Evolutionary conservation across 257 asterid species (phyloP), one percentile per base, ranked within the genome.

Genomic region (Misopates orontium): DNA sequence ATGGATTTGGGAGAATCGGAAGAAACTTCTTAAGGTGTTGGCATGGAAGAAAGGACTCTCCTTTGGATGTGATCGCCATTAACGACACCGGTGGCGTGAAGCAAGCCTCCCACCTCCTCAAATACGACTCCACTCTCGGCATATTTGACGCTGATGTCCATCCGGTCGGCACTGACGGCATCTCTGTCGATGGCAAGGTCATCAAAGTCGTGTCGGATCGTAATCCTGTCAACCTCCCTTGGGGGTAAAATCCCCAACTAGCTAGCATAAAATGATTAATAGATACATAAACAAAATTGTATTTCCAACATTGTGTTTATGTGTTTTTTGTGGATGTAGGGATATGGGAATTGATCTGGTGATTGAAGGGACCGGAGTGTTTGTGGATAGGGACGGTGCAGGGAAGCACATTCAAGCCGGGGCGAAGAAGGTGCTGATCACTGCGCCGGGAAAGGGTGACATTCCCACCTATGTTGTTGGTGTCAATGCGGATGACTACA

Each of bases 51-150:
- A 92, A 93, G 73, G 97, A 87, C 78, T 92, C 97, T 15, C 97
- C 95, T 0, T 91, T 89, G 7, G 97, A 93, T 22, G 80, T 90
- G 32, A 78, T 93, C 18, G 97, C 84, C 79, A 77, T 93, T 51
- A 93, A 93, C 71, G 98, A 93, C 87, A 84, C 94, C 12, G 97
- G 98, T 0, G 98, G 98, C 42, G 94, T 90, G n/a, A 93, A 87
- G 71, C 98, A 93, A 72, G 98, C 98, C 36, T 84, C 97, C 58
- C 97, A 93, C 86, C 97, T 93, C 69, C 94, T 93, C 79, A 93
- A 92, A 50, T 93, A 93, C 68, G 98, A 93, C 81, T 93, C 98
- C 62, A 93, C 80, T n/a, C 98, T 89, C 41, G 97, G 98, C 31
- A 93, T 82, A 78, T 93, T 93, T 39, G 90, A 85, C 3, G 97